These are phyloP conservation scores for Magnolia sinica DNA, from an alignment of 164 flowering plant species.

Conservation along the genomic window DNA sequence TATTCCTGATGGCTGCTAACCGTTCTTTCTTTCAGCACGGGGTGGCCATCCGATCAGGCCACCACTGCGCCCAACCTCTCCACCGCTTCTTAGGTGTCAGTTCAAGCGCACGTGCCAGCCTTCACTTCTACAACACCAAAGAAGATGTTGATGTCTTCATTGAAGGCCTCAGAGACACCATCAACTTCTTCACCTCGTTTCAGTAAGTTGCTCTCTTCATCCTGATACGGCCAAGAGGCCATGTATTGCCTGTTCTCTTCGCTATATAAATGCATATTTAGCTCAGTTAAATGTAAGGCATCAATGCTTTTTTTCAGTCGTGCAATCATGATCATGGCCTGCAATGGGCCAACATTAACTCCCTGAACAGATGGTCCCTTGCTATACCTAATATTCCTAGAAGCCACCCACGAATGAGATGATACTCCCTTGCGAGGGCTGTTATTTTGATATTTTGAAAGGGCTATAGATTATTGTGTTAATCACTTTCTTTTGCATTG, in stretches of 20 bases:
- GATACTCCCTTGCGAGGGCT: too few relatives aligned
- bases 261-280: background rate
- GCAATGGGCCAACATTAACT: background rate
- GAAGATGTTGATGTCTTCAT: constrained; percentile 83
- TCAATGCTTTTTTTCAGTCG: background rate
- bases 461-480: too few relatives aligned
- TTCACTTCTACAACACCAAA: constrained; percentile 84
- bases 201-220: constrained; percentile 29
- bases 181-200: constrained; percentile 72
- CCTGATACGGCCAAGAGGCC: background rate
- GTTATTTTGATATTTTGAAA: too few relatives aligned
- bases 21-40: constrained; percentile 62
- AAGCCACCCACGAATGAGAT: too few relatives aligned
- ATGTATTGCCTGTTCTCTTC: background rate
- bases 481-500: too few relatives aligned
- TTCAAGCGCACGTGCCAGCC: constrained; percentile 93
- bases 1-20: background rate
- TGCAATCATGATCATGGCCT: too few relatives aligned
- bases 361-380: background rate
- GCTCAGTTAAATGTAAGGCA: background rate
- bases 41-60: constrained; percentile 94
- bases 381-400: background rate
- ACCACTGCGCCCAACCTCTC: constrained; percentile 95
- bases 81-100: constrained; percentile 69
- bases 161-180: constrained; percentile 62